These are phyloP conservation scores for Tripidium arundinaceum DNA, from an alignment of 202 grass and related monocot genomes.

Conservation along the genomic window DNA sequence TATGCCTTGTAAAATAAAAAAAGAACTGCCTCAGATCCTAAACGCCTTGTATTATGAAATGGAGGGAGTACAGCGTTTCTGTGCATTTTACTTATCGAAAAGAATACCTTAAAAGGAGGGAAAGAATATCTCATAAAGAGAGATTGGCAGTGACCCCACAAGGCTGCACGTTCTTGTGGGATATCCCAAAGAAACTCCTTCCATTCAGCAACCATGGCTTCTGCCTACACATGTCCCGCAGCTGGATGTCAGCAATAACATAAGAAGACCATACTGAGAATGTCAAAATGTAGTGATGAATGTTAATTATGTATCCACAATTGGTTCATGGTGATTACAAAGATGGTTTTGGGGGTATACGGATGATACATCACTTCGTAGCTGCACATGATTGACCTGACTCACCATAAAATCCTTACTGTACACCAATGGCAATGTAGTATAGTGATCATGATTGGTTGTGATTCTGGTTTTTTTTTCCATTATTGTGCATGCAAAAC, in stretches of 20 bases:
- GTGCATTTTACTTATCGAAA: slow-evolving; percentile 23
- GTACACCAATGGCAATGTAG: background rate
- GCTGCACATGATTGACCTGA: background rate
- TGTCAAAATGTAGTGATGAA: background rate
- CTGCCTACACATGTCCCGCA: slow-evolving; percentile 56
- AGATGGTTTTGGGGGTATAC: background rate
- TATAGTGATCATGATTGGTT: background rate
- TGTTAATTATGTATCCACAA: background rate
- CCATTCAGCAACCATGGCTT: slow-evolving; percentile 98
- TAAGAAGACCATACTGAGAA: slow-evolving; percentile 4
- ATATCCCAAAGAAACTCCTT: slow-evolving; percentile 99
- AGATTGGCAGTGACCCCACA: slow-evolving; percentile 94
- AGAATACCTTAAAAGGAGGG: slow-evolving; percentile 61
- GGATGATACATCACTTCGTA: background rate
- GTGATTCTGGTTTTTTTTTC: background rate
- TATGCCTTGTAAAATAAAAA: background rate
- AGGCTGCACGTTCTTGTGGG: slow-evolving; percentile 89
- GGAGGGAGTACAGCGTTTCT: background rate
- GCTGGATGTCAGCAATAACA: slow-evolving; percentile 24
- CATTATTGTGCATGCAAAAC: background rate
- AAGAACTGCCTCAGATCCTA: background rate
- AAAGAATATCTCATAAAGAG: slow-evolving; percentile 87
- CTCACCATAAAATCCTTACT: background rate
- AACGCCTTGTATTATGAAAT: background rate
- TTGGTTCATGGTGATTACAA: background rate